Evolutionary conservation across 2,329 filamentous ascomycete genomes (phyloP), one percentile per base, ranked within the genome.

Genomic region (Coleophoma crateriformis): DNA sequence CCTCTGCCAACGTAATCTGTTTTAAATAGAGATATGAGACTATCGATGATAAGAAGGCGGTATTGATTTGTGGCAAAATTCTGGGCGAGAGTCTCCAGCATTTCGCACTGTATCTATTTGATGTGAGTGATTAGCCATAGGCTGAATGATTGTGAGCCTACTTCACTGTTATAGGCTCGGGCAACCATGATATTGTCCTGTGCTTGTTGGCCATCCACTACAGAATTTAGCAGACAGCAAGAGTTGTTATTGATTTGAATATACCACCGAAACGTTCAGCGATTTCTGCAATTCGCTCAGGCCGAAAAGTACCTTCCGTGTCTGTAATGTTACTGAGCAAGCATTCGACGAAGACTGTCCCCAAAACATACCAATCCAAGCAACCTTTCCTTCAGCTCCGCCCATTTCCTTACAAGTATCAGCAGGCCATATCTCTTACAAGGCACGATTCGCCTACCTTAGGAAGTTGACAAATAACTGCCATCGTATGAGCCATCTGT

Each of bases 121-220:
- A 56, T 33, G 27, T 58, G 12, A 52, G 32, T 58, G 12, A 52
- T 47, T 15, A 40, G 19, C 14, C 17, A 32, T 27, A 7, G 11
- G 15, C n/a, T 34, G 19, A 11, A 45, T 27, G 13, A 17, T 12
- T 22, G 4, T 20, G 11, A 33, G 51, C 46, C 41, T 58, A 66
- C 68, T 55, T 87, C 83, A 48, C 80, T 85, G 59, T 87, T 87
- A 50, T 80, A 67, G 5, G 81, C 81, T 46, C 84, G 77, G 48
- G 79, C 80, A 55, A 83, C 83, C 8, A 78, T 73, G 63, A 87
- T 86, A 58, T 87, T 87, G 61, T 87, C 83, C 58, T 81, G 80
- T 38, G 80, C 76, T 56, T 71, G 68, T 41, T 77, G 72, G 1
- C 74, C 74, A 56, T 87, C 81, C 45, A 78, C 72, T 67, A 53